These are phyloP conservation scores for Auricularia sp. DNA, from an alignment of 768 basidiomycete species.

Conservation along the genomic window DNA sequence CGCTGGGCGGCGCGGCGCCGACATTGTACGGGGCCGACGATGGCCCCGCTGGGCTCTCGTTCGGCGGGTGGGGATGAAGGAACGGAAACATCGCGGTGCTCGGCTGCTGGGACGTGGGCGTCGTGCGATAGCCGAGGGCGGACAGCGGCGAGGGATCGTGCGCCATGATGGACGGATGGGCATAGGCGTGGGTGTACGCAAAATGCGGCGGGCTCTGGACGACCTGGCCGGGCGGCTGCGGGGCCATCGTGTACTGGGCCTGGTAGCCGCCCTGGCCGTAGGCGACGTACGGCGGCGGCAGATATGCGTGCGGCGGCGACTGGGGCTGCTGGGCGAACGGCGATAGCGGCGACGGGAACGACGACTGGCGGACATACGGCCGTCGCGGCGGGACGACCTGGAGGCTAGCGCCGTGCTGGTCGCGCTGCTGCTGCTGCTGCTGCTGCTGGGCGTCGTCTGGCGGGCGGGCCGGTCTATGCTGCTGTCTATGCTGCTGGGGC, in stretches of 20 bases:
- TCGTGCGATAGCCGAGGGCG: not conserved
- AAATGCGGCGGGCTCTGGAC: not conserved
- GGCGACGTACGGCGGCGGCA: slow-evolving; percentile 1
- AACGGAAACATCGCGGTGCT: not conserved
- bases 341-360: not conserved
- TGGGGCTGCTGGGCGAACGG: not conserved
- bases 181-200: not conserved
- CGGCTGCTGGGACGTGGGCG: slow-evolving; percentile 3
- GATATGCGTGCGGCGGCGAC: not conserved
- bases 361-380: not conserved
- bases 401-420: not conserved
- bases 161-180: not conserved
- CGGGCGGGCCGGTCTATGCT: not conserved
- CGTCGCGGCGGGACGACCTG: not conserved
- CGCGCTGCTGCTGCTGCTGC: not conserved
- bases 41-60: slow-evolving; percentile 34
- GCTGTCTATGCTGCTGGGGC: not conserved
- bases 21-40: slow-evolving; percentile 20
- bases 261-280: slow-evolving; percentile 28
- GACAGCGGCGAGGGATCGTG: not conserved
- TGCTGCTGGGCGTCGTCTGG: not conserved
- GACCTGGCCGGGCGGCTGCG: slow-evolving; percentile 21
- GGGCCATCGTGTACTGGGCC: slow-evolving; percentile 40
- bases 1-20: too few relatives aligned
- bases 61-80: slow-evolving; percentile 16